Evolutionary conservation across 805 yeast species (phyloP).

Genomic region (Debaryomyces castellii): DNA sequence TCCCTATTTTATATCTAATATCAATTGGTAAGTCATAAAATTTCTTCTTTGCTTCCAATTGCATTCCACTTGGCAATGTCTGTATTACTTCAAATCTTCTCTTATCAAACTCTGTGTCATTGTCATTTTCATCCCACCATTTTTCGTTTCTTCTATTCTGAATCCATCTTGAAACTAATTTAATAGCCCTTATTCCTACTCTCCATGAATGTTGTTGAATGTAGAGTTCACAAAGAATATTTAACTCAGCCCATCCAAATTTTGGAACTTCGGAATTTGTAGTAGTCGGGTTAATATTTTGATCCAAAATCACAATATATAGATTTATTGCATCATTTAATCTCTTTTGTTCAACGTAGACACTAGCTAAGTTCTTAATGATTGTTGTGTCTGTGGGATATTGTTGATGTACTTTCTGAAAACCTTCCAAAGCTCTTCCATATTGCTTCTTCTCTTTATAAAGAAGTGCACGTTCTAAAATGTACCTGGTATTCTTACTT

Average conservation of each 20-base stretch:
- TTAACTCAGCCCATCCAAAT: conserved; percentile 88
- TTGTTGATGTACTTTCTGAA: conserved; percentile 52
- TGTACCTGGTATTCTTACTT: conserved; percentile 40
- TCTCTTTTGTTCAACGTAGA: conserved; percentile 55
- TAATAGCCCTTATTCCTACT: conserved; percentile 63
- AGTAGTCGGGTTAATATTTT: conserved; percentile 45
- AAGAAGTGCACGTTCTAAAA: conserved; percentile 64
- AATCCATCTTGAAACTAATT: conserved; percentile 79
- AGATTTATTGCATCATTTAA: conserved; percentile 72
- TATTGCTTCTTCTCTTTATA: conserved; percentile 65
- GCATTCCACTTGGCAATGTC: conserved; percentile 21
- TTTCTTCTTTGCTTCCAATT: conserved; percentile 15
- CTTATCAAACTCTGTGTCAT: conserved; percentile 83
- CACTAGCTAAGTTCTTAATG: conserved; percentile 56
- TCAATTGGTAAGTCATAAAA: conserved; percentile 72
- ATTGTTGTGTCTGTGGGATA: conserved; percentile 62
- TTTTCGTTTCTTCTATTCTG: conserved; percentile 62
- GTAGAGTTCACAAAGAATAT: conserved; percentile 78
- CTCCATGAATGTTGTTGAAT: conserved; percentile 64
- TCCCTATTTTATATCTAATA: conserved; percentile 78
- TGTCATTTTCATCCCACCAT: conserved; percentile 63
- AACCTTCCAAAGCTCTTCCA: conserved; percentile 73
- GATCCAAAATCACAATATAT: conserved; percentile 62
- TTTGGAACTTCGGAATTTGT: conserved; percentile 32
- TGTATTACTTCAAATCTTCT: conserved; percentile 46